Conservation (phyloP, 208 protist genomes). For the Acanthamoeba castellanii region DNA sequence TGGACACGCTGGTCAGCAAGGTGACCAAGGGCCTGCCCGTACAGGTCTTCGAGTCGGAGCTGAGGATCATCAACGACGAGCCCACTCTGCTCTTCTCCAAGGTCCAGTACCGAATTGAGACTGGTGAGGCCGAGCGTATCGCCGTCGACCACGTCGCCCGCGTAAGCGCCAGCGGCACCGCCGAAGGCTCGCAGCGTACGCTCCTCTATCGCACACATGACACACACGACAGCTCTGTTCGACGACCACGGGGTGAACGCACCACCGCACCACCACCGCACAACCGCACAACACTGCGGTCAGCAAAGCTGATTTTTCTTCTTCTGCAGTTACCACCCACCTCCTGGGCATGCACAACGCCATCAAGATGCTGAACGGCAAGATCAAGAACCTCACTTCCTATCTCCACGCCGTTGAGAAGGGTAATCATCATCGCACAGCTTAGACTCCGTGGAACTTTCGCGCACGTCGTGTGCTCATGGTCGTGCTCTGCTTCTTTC, state of each 20-base stretch:
- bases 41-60: constrained; percentile 83
- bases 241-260: too few relatives aligned
- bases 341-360: constrained; percentile 84
- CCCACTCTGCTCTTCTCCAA: constrained; percentile 79
- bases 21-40: constrained; percentile 83
- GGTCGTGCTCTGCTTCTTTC: too few relatives aligned
- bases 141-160: constrained; percentile 85
- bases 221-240: too few relatives aligned
- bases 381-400: constrained; percentile 76
- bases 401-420: constrained; percentile 79
- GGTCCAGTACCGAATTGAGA: constrained; percentile 80
- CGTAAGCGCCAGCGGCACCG: constrained; percentile 65
- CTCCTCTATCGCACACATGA: too few relatives aligned
- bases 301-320: background rate
- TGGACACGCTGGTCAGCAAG: constrained; percentile 75
- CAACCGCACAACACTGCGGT: background rate
- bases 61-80: constrained; percentile 81
- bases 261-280: background rate
- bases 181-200: constrained; percentile 79
- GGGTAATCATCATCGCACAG: background rate
- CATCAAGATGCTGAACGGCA: constrained; percentile 84
- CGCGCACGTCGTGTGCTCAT: too few relatives aligned
- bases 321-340: constrained; percentile 79
- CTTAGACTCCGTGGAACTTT: too few relatives aligned
- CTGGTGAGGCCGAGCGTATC: constrained; percentile 84